These are phyloP conservation scores for Colletotrichum karsti DNA, from an alignment of 2,329 filamentous ascomycete genomes.

Conservation along the genomic window DNA sequence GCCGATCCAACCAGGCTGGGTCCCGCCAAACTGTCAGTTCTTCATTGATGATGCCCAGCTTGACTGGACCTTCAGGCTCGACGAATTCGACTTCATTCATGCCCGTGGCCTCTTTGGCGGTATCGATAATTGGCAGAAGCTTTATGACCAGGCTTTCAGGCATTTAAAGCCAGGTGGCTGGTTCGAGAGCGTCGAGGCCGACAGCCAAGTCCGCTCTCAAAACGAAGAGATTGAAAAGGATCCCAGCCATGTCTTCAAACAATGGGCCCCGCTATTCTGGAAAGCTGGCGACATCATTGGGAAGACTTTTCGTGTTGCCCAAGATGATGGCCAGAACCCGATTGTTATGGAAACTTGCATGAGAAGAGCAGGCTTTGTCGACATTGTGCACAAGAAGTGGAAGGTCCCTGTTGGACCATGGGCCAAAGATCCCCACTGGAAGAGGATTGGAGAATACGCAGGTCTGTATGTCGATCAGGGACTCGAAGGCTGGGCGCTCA, in stretches of 20 bases:
- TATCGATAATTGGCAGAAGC: slow-evolving; percentile 62
- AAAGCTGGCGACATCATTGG: slow-evolving; percentile 39
- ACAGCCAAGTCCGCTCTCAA: slow-evolving; percentile 28
- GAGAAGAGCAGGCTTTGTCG: slow-evolving; percentile 34
- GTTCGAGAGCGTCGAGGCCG: slow-evolving; percentile 39
- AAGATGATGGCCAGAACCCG: slow-evolving; percentile 10
- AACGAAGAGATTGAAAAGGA: not conserved
- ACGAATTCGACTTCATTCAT: slow-evolving; percentile 67
- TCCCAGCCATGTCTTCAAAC: slow-evolving; percentile 1
- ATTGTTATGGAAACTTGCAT: slow-evolving; percentile 30
- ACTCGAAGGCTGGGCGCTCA: slow-evolving; percentile 37
- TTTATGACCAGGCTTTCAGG: slow-evolving; percentile 60
- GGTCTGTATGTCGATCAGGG: slow-evolving; percentile 33
- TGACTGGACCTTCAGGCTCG: slow-evolving; percentile 50
- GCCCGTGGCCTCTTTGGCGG: slow-evolving; percentile 65
- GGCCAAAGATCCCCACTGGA: slow-evolving; percentile 20
- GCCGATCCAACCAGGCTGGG: slow-evolving; percentile 58
- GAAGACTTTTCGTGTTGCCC: slow-evolving; percentile 37
- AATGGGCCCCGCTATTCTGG: slow-evolving; percentile 40
- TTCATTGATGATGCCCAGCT: slow-evolving; percentile 43
- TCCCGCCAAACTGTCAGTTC: slow-evolving; percentile 44
- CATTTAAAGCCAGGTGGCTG: slow-evolving; percentile 54
- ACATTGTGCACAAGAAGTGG: slow-evolving; percentile 24
- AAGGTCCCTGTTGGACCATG: slow-evolving; percentile 29
- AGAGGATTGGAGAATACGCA: slow-evolving; percentile 31